These are phyloP conservation scores for Nannochloris sp. DNA, from an alignment of 139 green algal species.

Conservation along the genomic window DNA sequence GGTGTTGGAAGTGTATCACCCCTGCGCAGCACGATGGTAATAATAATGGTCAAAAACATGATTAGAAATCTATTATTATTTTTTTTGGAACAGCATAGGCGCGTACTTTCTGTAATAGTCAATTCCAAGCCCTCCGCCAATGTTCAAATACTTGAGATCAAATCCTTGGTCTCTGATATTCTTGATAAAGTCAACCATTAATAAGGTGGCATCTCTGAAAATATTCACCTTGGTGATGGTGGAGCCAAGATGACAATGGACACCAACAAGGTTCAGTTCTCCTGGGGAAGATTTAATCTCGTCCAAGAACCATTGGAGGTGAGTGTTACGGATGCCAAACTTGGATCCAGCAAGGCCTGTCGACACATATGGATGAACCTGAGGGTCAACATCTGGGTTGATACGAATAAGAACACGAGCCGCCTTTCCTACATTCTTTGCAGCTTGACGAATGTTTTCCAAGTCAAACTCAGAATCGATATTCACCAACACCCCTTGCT, in stretches of 20 bases:
- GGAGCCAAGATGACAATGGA: constrained; percentile 90
- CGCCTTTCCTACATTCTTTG: constrained; percentile 33
- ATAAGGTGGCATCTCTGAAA: constrained; percentile 81
- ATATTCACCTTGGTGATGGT: constrained; percentile 97
- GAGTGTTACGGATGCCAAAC: constrained; percentile 96
- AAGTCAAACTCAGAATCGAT: constrained; percentile 96
- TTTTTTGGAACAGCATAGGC: constrained; percentile 4
- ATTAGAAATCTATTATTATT: neutral
- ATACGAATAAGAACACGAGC: constrained; percentile 82
- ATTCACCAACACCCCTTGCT: constrained; percentile 85
- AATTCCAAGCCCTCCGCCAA: constrained; percentile 92
- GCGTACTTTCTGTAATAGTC: constrained; percentile 69
- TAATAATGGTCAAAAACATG: neutral
- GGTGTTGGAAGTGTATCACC: constrained; percentile 74
- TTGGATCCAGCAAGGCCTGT: constrained; percentile 91
- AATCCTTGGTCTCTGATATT: constrained; percentile 87
- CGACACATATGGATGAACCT: constrained; percentile 94
- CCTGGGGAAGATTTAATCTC: constrained; percentile 60
- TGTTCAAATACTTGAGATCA: constrained; percentile 87
- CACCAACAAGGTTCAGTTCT: constrained; percentile 79
- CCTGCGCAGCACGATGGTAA: neutral
- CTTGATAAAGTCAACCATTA: constrained; percentile 90
- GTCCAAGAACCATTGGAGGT: constrained; percentile 66
- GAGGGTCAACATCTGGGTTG: constrained; percentile 96
- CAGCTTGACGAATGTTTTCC: constrained; percentile 55